phyloP scores from a whole-genome alignment of 1,284 basidiomycete genomes.

The Cutaneotrichosporon mucoides region DNA sequence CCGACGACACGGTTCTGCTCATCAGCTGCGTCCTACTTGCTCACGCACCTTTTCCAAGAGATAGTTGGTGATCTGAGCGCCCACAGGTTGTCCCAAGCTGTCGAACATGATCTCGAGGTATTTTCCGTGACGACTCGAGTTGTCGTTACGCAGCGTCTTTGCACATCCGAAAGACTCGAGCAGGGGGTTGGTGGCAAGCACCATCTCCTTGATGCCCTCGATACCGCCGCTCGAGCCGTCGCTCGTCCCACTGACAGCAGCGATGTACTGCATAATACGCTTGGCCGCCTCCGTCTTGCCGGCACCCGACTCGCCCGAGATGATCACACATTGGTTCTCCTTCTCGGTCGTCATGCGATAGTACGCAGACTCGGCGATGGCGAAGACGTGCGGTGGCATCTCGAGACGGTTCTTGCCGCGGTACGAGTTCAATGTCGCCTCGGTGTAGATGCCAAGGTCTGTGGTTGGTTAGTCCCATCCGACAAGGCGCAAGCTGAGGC shows the following conservation, averaged over 20 bases:
- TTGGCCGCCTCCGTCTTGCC: conserved; percentile 98
- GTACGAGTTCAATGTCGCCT: conserved; percentile 79
- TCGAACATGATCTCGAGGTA: conserved; percentile 99
- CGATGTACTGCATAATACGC: conserved; percentile 99
- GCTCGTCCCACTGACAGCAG: conserved; percentile 77
- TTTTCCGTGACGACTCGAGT: conserved; percentile 98
- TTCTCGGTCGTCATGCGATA: conserved; percentile 99
- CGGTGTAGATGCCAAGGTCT: conserved; percentile 97
- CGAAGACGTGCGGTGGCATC: conserved; percentile 95
- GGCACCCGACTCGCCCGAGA: conserved; percentile 96
- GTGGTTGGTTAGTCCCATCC: not conserved
- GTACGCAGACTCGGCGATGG: conserved; percentile 94
- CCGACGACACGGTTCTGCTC: conserved; percentile 82
- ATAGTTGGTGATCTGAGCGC: conserved; percentile 98
- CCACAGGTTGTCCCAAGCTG: conserved; percentile 82
- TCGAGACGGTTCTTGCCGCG: conserved; percentile 98
- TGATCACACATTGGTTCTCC: conserved; percentile 99
- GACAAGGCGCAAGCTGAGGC: not conserved
- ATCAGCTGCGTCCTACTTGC: conserved; percentile 16
- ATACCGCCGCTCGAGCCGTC: conserved; percentile 61
- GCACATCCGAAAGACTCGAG: conserved; percentile 99
- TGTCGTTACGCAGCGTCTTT: conserved; percentile 98
- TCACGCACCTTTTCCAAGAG: conserved; percentile 74
- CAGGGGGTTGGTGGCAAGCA: conserved; percentile 96
- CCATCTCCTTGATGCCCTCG: conserved; percentile 99